A percentile compares a stretch with the other conserved stretches of the same genome.
Conservation (phyloP, 2,329 filamentous ascomycete species). For the Arthrobotrys sinensis region DNA sequence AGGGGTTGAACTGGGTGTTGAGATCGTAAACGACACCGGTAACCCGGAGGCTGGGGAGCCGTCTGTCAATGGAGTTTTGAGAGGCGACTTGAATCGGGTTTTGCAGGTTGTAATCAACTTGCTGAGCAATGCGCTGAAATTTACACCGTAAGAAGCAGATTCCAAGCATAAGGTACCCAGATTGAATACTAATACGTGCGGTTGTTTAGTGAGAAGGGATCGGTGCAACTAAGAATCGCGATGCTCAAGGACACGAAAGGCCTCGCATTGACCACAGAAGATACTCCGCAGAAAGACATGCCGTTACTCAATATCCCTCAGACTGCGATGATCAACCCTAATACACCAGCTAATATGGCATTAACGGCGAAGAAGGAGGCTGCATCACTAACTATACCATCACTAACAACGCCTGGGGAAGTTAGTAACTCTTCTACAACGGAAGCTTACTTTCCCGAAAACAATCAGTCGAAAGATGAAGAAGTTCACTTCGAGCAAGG, state of each 20-base stretch:
- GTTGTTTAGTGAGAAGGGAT: conserved; percentile 68
- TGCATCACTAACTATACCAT: conserved; percentile 54
- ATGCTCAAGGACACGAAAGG: conserved; percentile 54
- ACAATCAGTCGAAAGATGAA: conserved; percentile 15
- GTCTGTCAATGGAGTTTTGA: conserved; percentile 62
- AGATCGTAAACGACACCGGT: conserved; percentile 69
- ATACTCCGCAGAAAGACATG: conserved; percentile 56
- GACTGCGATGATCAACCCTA: conserved; percentile 57
- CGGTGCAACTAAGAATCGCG: conserved; percentile 69
- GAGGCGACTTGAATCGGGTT: conserved; percentile 80
- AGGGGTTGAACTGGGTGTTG: conserved; percentile 80
- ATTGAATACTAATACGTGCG: conserved; percentile 66
- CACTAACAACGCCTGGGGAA: conserved; percentile 59
- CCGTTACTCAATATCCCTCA: conserved; percentile 54
- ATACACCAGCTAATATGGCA: conserved; percentile 48
- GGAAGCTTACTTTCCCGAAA: conserved; percentile 46
- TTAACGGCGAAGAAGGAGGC: conserved; percentile 52
- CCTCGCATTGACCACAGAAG: conserved; percentile 47
- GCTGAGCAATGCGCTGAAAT: conserved; percentile 85
- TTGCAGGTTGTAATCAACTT: conserved; percentile 86
- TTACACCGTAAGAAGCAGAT: conserved; percentile 70
- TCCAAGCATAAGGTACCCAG: conserved; percentile 70
- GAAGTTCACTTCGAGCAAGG: conserved; percentile 31
- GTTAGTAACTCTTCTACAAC: conserved; percentile 49
- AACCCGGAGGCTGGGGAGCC: conserved; percentile 39